These are phyloP conservation scores for Acer negundo DNA, from an alignment of 345 rosid genomes.

Conservation along the genomic window DNA sequence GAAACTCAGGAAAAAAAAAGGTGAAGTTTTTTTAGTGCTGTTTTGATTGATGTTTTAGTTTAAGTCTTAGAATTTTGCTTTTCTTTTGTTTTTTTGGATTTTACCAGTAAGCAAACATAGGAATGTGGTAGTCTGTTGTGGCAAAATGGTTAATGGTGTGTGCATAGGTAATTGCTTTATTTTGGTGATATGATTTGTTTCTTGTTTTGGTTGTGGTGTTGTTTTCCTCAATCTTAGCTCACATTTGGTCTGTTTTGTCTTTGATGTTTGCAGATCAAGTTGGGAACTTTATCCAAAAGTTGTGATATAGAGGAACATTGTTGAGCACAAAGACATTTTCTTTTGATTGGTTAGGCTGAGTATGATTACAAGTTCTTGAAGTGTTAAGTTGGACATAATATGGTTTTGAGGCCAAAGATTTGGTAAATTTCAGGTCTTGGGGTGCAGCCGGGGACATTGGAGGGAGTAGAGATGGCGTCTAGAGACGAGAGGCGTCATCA, in stretches of 20 bases:
- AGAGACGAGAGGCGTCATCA: constrained; percentile 52
- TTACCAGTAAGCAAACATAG: background rate
- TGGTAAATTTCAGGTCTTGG: constrained; percentile 27
- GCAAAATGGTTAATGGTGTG: background rate
- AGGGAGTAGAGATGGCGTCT: constrained; percentile 52
- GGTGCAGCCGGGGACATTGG: constrained; percentile 16
- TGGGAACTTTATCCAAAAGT: constrained; percentile 20
- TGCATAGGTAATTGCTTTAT: constrained; percentile 6
- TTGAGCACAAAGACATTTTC: constrained; percentile 6
- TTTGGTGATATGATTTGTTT: constrained; percentile 5
- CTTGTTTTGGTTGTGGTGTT: background rate
- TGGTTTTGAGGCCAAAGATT: constrained; percentile 25
- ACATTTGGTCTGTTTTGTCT: background rate
- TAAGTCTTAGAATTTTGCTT: constrained; percentile 11
- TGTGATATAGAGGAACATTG: constrained; percentile 7
- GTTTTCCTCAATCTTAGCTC: constrained; percentile 18
- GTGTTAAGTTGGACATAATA: constrained; percentile 13
- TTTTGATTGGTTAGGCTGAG: constrained; percentile 11
- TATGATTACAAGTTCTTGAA: background rate
- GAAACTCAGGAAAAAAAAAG: background rate
- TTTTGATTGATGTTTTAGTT: background rate
- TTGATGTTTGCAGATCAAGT: constrained; percentile 40
- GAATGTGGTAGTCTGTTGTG: constrained; percentile 9
- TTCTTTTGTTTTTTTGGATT: background rate
- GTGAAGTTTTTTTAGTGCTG: too few relatives aligned